Percentiles rank a stretch among this genome's conserved stretches.
phyloP scores from a whole-genome alignment of 805 yeast species.

The Sugiyamaella lignohabitans region DNA sequence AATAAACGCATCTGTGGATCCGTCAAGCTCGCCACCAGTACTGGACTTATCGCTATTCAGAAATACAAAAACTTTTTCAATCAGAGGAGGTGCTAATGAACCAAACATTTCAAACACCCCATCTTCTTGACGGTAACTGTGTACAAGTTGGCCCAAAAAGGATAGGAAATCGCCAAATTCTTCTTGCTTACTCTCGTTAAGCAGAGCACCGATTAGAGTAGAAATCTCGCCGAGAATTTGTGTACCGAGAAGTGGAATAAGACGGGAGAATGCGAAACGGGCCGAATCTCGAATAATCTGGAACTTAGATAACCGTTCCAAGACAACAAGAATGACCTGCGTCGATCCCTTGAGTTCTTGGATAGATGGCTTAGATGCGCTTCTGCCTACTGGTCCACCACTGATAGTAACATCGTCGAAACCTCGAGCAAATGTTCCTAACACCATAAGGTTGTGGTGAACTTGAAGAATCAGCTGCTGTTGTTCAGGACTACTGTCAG shows the following conservation, averaged over 20 bases:
- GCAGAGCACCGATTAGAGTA: slow-evolving; percentile 61
- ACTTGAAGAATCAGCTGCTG: slow-evolving; percentile 52
- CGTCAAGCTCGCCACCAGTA: slow-evolving; percentile 16
- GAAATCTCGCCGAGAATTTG: slow-evolving; percentile 50
- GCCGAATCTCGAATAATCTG: slow-evolving; percentile 78
- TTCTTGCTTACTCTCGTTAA: slow-evolving; percentile 51
- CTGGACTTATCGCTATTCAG: slow-evolving; percentile 33
- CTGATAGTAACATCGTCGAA: slow-evolving; percentile 49
- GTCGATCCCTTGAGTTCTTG: slow-evolving; percentile 61
- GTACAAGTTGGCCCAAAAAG: slow-evolving; percentile 83
- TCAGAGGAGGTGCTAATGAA: slow-evolving; percentile 67
- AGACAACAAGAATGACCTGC: slow-evolving; percentile 74
- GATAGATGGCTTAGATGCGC: slow-evolving; percentile 26
- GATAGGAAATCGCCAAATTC: slow-evolving; percentile 79
- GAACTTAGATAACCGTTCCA: slow-evolving; percentile 62
- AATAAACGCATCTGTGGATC: slow-evolving; percentile 54
- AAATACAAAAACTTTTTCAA: slow-evolving; percentile 52
- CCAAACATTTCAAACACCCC: slow-evolving; percentile 67
- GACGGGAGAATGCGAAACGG: slow-evolving; percentile 79
- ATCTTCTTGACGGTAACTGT: slow-evolving; percentile 60
- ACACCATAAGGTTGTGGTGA: slow-evolving; percentile 80
- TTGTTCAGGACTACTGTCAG: neutral
- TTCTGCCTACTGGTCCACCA: slow-evolving; percentile 9
- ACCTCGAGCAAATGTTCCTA: slow-evolving; percentile 87
- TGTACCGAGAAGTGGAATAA: slow-evolving; percentile 65